Evolutionary conservation across 192 early-diverging fungal genomes (phyloP), one percentile per base, ranked within the genome.

Genomic region (Umbelopsis ramanniana): DNA sequence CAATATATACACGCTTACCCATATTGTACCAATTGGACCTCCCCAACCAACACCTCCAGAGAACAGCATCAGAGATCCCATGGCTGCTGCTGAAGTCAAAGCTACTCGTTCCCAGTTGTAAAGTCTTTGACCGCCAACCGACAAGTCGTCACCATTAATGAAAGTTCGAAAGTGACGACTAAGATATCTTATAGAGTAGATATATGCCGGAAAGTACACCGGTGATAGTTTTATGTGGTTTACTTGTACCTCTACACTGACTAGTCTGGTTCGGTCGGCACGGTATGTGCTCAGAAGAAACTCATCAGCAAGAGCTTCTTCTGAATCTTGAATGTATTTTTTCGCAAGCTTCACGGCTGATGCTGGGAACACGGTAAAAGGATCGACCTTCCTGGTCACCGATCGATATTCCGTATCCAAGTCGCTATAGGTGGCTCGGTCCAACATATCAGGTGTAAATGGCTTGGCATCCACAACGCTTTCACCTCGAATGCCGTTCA

Each of bases 101-200:
- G 81, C 82, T 15, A 87, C 76, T 6, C 83, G 67, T 26, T 83
- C 70, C 85, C 85, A 87, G 19, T 84, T 81, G 55, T 87, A 87
- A 2, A 83, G 74, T 14, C 82, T 67, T 2, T 81, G 33, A 37
- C 85, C 85, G 11, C 85, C 83, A 6, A 81, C 75, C 6, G 70
- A 48, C 17, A 78, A 24, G 73, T 87, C 83, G 47, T 83, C 54
- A 3, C 81, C 85, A 52, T 87, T 82, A n/a, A 87, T 72, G 75
- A 87, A 84, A 0, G 85, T 87, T n/a, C 85, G 67, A 24, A 87
- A 80, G 17, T 74, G 67, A 67, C 85, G 72, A 29, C 81, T 72
- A 19, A 87, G 66, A 66, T 84, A 78, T 24, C 53, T 71, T 3
- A 84, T 76, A 14, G 81, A 78, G 21, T 80, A 87, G 1, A 87